Evolutionary conservation across 257 asterid genomes (phyloP), one percentile per base, ranked within the genome.

Genomic region (Catharanthus roseus): DNA sequence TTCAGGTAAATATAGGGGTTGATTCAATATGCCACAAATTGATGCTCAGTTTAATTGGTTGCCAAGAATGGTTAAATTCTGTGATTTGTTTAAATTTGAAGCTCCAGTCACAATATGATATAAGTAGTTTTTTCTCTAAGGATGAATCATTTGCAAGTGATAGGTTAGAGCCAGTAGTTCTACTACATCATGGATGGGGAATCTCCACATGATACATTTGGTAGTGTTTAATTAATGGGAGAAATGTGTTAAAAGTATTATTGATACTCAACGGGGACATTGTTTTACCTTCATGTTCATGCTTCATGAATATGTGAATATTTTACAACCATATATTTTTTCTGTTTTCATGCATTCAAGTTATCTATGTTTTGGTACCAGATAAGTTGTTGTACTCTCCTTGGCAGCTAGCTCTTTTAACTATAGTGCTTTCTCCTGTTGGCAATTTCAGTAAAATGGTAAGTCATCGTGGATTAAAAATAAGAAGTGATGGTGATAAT

Each of bases 1-100:
- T 91, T 87, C 89, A 89, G 97, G 97, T 91, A 82, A 53, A 70
- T 65, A 21, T 75, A 8, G 74, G 23, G 44, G 19, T 69, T 78
- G 53, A 12, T 23, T 42, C 55, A n/a, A 31, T n/a, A n/a, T 64
- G 69, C 31, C 18, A 13, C n/a, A 11, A 7, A 28, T 57, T 10
- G 0, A 57, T 39, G 49, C 26, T 53, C 33, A 6, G 60, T 39
- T 38, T 39, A 65, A 38, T 41, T 21, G 19, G 26, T 10, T 41
- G 19, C 11, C 51, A 16, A 54, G 5, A 10, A 31, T 56, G 13
- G 47, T 0, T 38, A 13, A 33, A n/a, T 28, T 67, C 13, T 33
- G 33, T 42, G 16, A 4, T 56, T 56, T 1, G 0, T 56, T 36
- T 8, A 15, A 12, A 65, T 65, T 65, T 9, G 26, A 11, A 26